Conservation (phyloP, 164 flowering plant species). For the Vitis labrusca region DNA sequence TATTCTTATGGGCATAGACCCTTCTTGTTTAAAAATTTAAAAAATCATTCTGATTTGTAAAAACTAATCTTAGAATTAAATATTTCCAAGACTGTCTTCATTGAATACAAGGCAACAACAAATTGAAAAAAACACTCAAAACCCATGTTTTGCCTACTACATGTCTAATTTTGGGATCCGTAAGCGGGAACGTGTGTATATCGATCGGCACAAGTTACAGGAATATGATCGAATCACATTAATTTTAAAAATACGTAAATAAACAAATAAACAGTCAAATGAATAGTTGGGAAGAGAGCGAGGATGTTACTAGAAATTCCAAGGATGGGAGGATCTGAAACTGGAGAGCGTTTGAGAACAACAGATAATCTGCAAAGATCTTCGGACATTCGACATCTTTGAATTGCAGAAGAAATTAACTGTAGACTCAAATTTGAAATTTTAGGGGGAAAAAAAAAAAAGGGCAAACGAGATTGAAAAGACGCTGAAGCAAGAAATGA, state of each 20-base stretch:
- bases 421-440: slow-evolving; percentile 17
- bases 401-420: slow-evolving; percentile 62
- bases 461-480: too few relatives aligned
- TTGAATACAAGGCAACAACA: too few relatives aligned
- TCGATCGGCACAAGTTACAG: too few relatives aligned
- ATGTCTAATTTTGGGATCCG: too few relatives aligned
- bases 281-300: slow-evolving; percentile 1
- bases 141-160: too few relatives aligned
- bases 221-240: background rate
- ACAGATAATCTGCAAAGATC: slow-evolving; percentile 61
- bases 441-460: background rate
- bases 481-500: background rate
- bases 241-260: background rate
- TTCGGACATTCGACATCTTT: slow-evolving; percentile 61
- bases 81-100: too few relatives aligned
- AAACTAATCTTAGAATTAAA: too few relatives aligned
- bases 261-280: background rate
- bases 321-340: slow-evolving; percentile 28
- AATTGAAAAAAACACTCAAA: too few relatives aligned
- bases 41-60: too few relatives aligned
- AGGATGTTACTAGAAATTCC: slow-evolving; percentile 44
- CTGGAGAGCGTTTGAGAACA: slow-evolving; percentile 31
- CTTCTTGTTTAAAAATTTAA: too few relatives aligned
- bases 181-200: too few relatives aligned
- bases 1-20: too few relatives aligned